Base-by-base conservation (phyloP, 2,329 filamentous ascomycete genomes). In the Eurotiales sp. region DNA sequence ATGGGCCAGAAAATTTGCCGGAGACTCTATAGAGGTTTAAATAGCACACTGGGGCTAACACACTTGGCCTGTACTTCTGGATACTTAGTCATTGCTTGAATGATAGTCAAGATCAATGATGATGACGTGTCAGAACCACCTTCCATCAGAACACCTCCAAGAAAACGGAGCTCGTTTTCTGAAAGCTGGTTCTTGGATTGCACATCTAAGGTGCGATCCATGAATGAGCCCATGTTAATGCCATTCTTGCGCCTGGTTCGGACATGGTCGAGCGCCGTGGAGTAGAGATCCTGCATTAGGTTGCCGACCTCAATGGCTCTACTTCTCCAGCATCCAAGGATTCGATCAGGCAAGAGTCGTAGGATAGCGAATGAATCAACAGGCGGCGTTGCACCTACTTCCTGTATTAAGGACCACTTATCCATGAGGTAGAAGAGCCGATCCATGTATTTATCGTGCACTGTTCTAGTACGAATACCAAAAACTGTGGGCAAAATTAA, bases 61-160 rank as follows among this genome's bases (percentile, higher is more conserved):
- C 50, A 50, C 8, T 74, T 71, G 41, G 73, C 72, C 50, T 11
- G 43, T 27, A 52, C 27, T 15, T 46, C 34, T 2, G 43, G 50
- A 15, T 22, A 42, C 29, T 74, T 71, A 34, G 73, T 71, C 74
- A 82, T 77, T 3, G 79, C 79, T 15, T 76, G 64, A 1, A 77
- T 60, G 53, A 80, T 76, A 4, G 65, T 17, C 10, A 23, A 19
- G 17, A 53, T 12, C 14, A 49, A 34, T 4, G n/a, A 8, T 25
- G 39, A 27, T 17, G 51, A 23, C 3, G 75, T 79, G 59, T 75
- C 77, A 5, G 70, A 48, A 59, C 73, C 63, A 63, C 68, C 56
- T 63, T 73, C 61, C n/a, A 76, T 62, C 15, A 69, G 64, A 0
- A 65, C 68, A 17, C 70, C 72, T 15, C 66, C 19, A 58, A 72